Base-by-base conservation (phyloP, 192 early-diverging fungal genomes). In the Backusella liffmaniae region DNA sequence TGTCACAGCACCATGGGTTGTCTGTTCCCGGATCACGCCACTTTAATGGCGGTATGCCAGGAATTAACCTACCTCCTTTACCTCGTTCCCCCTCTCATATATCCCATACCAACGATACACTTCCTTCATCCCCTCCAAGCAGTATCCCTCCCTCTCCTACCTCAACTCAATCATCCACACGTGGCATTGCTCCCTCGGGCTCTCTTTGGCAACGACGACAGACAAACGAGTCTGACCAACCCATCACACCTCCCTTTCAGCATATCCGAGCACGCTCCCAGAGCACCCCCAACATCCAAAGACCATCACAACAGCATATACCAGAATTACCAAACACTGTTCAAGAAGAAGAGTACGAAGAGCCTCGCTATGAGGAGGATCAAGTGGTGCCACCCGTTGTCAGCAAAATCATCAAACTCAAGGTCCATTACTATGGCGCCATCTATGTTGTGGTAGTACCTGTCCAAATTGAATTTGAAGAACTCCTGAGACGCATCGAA, bases 401-500 rank as follows among this genome's bases (percentile, higher is more conserved):
- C 7, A 34, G 44, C 23, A 83, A 70, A n/a, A 32, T 39, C 32
- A 86, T 92, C 67, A 96, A 96, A 81, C 87, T 97, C 76, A 96
- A 95, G 74, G 92, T 95, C 39, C 94, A 96, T 77, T 97, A 93
- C 85, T 89, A 91, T 32, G 87, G 92, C 76, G 95, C 95, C 78
- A 92, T 96, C 8, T 97, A 96, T 83, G 90, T 95, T 44, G 90
- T 99, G 16, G 92, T 96, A 13, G 94, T 97, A 5, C 91, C 94
- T 37, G 83, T 80, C 46, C 86, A 89, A 37, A 92, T 94, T 73
- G 84, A 90, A 46, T 95, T 92, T 78, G 81, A 88, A 46, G 96
- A 96, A 49, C 81, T 99, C 59, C 81, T 89, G 12, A 86, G 88
- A 49, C 84, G 92, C 18, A 93, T 99, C 21, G 96, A 97, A 80